Evolutionary conservation across 108 stramenopile genomes (phyloP).

Genomic region (Nannochloropsis salina): DNA sequence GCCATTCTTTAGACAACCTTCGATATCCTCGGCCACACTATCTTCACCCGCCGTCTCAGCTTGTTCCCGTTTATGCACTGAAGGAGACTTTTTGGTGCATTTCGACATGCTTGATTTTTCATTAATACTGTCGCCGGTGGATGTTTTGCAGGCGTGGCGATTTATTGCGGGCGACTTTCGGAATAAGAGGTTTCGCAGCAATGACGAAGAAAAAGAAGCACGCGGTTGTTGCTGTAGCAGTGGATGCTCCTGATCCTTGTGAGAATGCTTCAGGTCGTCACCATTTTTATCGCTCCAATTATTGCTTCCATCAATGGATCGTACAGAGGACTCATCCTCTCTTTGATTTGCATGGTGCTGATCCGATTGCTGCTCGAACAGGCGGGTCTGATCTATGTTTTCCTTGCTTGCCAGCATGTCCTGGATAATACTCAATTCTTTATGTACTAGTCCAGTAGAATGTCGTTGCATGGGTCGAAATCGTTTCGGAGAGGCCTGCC

Average conservation of each 20-base stretch:
- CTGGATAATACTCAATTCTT: not conserved
- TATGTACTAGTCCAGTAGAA: not conserved
- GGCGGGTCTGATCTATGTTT: not conserved
- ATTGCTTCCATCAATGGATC: not conserved
- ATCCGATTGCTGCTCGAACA: not conserved
- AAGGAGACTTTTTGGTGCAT: no score
- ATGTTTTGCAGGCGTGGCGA: not conserved
- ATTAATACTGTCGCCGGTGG: no score
- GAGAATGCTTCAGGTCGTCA: not conserved
- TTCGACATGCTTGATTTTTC: no score
- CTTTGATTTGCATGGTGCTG: not conserved
- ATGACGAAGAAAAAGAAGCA: not conserved
- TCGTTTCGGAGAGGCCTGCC: not conserved
- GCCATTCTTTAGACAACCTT: no score
- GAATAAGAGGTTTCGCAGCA: not conserved
- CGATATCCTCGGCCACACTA: no score
- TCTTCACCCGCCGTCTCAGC: no score
- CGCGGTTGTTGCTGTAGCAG: not conserved
- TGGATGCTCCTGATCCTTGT: not conserved
- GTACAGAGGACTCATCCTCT: not conserved
- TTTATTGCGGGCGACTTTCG: conserved; percentile 4
- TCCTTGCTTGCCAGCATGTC: conserved; percentile 3
- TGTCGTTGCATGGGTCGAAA: not conserved
- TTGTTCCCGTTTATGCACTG: no score
- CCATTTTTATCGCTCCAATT: not conserved